Base-by-base conservation (phyloP, 306 rosid species). In the Fragaria iinumae region DNA sequence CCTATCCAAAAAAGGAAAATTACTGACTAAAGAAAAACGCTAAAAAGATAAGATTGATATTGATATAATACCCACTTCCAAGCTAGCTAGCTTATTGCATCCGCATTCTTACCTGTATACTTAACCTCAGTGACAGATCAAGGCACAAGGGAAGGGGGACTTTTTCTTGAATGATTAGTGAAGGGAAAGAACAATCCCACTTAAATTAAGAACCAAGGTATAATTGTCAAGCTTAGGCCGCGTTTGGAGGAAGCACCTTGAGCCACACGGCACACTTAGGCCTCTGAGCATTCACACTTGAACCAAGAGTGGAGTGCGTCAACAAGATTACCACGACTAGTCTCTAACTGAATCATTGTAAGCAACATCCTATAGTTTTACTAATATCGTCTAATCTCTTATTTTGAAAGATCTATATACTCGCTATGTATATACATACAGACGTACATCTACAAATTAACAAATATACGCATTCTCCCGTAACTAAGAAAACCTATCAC, bases 181-280 rank as follows among this genome's bases (percentile, higher is more conserved):
- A 34, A 4, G 27, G 59, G 13, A 62, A 6, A 2, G 3, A 47
- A 47, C 12, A 69, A 69, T 47, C 68, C 2, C 43, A 63, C 4
- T 29, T 63, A 32, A 12, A 5, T 29, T 27, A 62, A 62, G 34
- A 14, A 63, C 39, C 4, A 32, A 76, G 71, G 76, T 11, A 59
- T 25, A 71, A 80, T 55, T 62, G 76, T 52, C 75, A 81, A 38
- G 44, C 68, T 63, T 36, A 79, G 85, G 69, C 75, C 87, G 83
- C 80, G 83, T 84, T 84, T 76, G 81, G 74, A 77, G 86, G 84
- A 76, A 79, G 75, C 81, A 77, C 52, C 78, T 72, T 75, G 81
- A 71, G 74, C 39, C 69, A 78, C 84, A 73, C 80, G 82, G 71
- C 87, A 86, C 20, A 71, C 67, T 67, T 69, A 21, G 67, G 20